These are phyloP conservation scores for Claviceps maximensis DNA, from an alignment of 2,329 filamentous ascomycete species.

Conservation along the genomic window DNA sequence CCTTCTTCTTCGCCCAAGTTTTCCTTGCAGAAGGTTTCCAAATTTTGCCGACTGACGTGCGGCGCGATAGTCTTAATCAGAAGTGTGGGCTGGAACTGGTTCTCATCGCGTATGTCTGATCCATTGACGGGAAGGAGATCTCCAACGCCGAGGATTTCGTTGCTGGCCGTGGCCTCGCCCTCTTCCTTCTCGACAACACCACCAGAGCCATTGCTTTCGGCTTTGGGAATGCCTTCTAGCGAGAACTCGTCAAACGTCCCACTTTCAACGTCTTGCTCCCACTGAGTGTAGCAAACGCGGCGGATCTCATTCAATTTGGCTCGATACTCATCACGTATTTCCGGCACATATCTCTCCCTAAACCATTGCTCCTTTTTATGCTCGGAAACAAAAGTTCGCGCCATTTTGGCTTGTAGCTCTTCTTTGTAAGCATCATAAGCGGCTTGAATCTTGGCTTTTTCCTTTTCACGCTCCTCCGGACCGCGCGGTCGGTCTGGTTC, in stretches of 20 bases:
- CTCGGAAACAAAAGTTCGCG: constrained; percentile 74
- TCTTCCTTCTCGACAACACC: constrained; percentile 88
- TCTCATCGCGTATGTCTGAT: constrained; percentile 81
- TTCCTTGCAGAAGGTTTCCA: constrained; percentile 90
- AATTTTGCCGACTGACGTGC: constrained; percentile 83
- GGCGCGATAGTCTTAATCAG: constrained; percentile 97
- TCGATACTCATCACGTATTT: constrained; percentile 63
- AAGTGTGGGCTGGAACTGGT: constrained; percentile 75
- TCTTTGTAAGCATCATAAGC: constrained; percentile 57
- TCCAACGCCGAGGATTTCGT: constrained; percentile 84
- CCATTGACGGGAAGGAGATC: constrained; percentile 76
- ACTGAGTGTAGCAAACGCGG: constrained; percentile 65
- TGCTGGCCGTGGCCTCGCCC: constrained; percentile 80
- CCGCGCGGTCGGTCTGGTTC: constrained; percentile 51
- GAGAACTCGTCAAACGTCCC: constrained; percentile 91
- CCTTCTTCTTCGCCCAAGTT: constrained; percentile 83
- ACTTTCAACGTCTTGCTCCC: constrained; percentile 74
- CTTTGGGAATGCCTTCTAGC: constrained; percentile 86
- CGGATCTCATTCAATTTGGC: constrained; percentile 69
- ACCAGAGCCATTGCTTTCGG: constrained; percentile 75
- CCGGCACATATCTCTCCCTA: constrained; percentile 80
- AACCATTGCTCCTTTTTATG: constrained; percentile 98
- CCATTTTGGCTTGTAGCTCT: constrained; percentile 63
- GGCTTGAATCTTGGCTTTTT: constrained; percentile 63
- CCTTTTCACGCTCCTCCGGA: constrained; percentile 63